These are phyloP conservation scores for Aspergillus pseudoterreus DNA, from an alignment of 2,329 filamentous ascomycete species.

Conservation along the genomic window DNA sequence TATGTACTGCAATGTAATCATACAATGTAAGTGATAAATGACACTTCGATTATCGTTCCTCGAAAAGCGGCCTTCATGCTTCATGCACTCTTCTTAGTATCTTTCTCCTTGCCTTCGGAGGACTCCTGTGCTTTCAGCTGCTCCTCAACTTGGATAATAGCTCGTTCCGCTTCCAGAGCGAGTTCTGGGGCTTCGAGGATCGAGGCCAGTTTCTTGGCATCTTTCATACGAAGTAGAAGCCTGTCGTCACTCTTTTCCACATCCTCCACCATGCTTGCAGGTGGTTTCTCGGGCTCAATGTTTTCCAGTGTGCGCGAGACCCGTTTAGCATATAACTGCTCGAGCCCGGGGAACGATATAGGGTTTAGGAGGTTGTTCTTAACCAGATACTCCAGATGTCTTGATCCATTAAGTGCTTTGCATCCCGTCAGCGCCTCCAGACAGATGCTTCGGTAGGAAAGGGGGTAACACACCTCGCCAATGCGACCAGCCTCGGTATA, in stretches of 20 bases:
- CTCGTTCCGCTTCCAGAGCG: constrained; percentile 68
- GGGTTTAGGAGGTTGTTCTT: constrained; percentile 66
- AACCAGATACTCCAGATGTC: constrained; percentile 77
- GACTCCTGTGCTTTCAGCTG: constrained; percentile 26
- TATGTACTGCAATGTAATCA: not conserved
- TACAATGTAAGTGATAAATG: not conserved
- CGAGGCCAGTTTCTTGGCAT: constrained; percentile 58
- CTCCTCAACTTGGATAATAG: constrained; percentile 66
- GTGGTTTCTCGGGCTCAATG: constrained; percentile 23
- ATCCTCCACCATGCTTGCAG: constrained; percentile 29
- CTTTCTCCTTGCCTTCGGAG: not conserved
- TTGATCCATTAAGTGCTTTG: constrained; percentile 71
- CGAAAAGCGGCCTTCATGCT: not conserved
- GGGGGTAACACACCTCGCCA: constrained; percentile 58
- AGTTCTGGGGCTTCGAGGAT: constrained; percentile 66
- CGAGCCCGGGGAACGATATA: constrained; percentile 64
- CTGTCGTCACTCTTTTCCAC: constrained; percentile 42
- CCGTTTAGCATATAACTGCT: constrained; percentile 64
- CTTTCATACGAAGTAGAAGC: constrained; percentile 42
- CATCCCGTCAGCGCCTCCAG: not conserved
- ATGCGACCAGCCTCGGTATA: constrained; percentile 85
- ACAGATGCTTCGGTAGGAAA: not conserved
- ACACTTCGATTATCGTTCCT: not conserved
- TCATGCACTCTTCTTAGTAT: constrained; percentile 16
- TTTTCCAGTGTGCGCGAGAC: constrained; percentile 30